phyloP scores from a whole-genome alignment of 2,329 filamentous ascomycete species.

The Penicillium brevicompactum region DNA sequence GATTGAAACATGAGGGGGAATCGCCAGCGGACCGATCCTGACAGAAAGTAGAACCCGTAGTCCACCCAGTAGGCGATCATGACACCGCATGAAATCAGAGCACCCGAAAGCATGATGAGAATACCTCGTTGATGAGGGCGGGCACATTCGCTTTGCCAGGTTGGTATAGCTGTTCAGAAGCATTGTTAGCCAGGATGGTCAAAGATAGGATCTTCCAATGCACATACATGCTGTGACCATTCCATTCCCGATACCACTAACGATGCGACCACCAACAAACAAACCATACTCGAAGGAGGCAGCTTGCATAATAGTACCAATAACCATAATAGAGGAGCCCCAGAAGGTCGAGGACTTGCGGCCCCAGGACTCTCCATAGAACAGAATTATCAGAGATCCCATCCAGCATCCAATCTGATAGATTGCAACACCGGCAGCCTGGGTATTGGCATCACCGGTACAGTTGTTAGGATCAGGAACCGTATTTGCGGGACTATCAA shows the following conservation, averaged over 20 bases:
- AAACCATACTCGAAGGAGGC: slow-evolving; percentile 34
- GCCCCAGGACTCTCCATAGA: slow-evolving; percentile 38
- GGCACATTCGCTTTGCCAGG: slow-evolving; percentile 50
- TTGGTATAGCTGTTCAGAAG: slow-evolving; percentile 37
- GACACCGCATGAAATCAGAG: slow-evolving; percentile 48
- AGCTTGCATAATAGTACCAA: slow-evolving; percentile 7
- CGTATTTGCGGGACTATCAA: slow-evolving; percentile 35
- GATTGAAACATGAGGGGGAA: slow-evolving; percentile 54
- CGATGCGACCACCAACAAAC: slow-evolving; percentile 48
- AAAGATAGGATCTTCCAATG: not conserved
- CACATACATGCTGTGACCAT: slow-evolving; percentile 45
- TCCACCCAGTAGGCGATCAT: slow-evolving; percentile 51
- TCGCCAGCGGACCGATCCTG: slow-evolving; percentile 39
- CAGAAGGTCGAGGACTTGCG: slow-evolving; percentile 10
- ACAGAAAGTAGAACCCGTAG: slow-evolving; percentile 30
- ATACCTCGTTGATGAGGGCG: slow-evolving; percentile 47
- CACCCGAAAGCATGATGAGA: not conserved
- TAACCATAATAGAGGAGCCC: slow-evolving; percentile 8
- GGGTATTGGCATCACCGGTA: slow-evolving; percentile 7
- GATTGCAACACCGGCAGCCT: slow-evolving; percentile 17
- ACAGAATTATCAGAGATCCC: slow-evolving; percentile 43
- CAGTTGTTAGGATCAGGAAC: slow-evolving; percentile 5
- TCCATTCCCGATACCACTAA: slow-evolving; percentile 52
- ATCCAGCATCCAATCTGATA: slow-evolving; percentile 43
- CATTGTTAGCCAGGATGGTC: not conserved